A percentile compares a stretch with the other conserved stretches of the same genome.
phyloP scores from a whole-genome alignment of 2,329 filamentous ascomycete species.

The Alternaria sp. region DNA sequence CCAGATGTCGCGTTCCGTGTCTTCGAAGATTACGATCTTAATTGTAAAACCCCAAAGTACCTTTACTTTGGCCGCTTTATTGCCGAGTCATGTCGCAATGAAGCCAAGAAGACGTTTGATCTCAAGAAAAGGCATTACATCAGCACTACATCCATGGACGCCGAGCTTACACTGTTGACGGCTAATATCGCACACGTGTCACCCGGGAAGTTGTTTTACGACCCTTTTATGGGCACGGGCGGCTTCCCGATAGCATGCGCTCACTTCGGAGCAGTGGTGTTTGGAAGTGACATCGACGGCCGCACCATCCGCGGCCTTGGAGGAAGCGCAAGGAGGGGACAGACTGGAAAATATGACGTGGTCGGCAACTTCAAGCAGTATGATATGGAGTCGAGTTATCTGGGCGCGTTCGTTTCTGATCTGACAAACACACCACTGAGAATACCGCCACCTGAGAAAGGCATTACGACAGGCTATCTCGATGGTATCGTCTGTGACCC shows the following conservation, averaged over 20 bases:
- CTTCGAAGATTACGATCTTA: slow-evolving; percentile 79
- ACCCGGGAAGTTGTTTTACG: slow-evolving; percentile 87
- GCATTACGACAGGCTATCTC: slow-evolving; percentile 62
- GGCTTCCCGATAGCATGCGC: slow-evolving; percentile 91
- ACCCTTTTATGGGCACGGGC: slow-evolving; percentile 95
- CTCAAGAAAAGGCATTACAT: slow-evolving; percentile 95
- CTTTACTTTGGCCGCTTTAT: slow-evolving; percentile 79
- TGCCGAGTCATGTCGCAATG: slow-evolving; percentile 69
- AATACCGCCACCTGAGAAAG: slow-evolving; percentile 19
- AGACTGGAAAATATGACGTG: slow-evolving; percentile 58
- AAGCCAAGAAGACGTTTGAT: slow-evolving; percentile 77
- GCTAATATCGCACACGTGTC: slow-evolving; percentile 88
- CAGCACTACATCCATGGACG: slow-evolving; percentile 96
- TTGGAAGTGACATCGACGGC: slow-evolving; percentile 94
- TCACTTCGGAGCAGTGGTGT: slow-evolving; percentile 84
- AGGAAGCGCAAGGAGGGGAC: slow-evolving; percentile 54
- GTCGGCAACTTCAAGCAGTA: slow-evolving; percentile 88
- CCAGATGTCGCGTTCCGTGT: slow-evolving; percentile 77
- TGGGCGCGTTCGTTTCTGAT: slow-evolving; percentile 86
- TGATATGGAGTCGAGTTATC: slow-evolving; percentile 68
- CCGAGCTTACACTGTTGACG: slow-evolving; percentile 88
- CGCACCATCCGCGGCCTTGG: slow-evolving; percentile 80
- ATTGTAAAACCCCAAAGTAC: slow-evolving; percentile 61
- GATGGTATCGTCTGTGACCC: slow-evolving; percentile 96
- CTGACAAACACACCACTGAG: slow-evolving; percentile 83